These are phyloP conservation scores for Phytomonas sp. DNA, from an alignment of 208 protist genomes.

Conservation along the genomic window DNA sequence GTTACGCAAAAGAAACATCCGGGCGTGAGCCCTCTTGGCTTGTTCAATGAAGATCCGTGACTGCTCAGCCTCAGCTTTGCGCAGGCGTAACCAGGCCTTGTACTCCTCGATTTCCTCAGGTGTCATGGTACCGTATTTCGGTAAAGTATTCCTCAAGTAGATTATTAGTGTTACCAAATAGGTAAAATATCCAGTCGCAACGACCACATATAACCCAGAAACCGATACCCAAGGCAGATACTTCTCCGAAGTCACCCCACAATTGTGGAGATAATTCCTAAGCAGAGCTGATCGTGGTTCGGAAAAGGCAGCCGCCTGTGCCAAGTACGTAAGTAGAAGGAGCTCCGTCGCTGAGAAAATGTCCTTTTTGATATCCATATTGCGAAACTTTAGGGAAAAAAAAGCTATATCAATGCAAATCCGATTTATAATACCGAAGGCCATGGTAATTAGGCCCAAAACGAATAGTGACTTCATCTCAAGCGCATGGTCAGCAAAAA, in stretches of 20 bases:
- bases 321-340: conserved; percentile 38
- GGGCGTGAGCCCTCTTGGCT: conserved; percentile 39
- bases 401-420: conserved; percentile 47
- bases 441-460: conserved; percentile 44
- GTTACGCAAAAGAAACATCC: conserved; percentile 34
- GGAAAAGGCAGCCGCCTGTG: conserved; percentile 29
- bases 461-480: conserved; percentile 25
- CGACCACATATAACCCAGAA: conserved; percentile 47
- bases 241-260: conserved; percentile 22
- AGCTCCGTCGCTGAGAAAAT: conserved; percentile 61
- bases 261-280: conserved; percentile 44
- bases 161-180: conserved; percentile 39
- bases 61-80: conserved; percentile 33
- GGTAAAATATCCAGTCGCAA: conserved; percentile 34
- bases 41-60: conserved; percentile 32
- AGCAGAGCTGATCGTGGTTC: conserved; percentile 27
- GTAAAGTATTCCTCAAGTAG: conserved; percentile 59
- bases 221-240: conserved; percentile 49
- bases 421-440: conserved; percentile 49
- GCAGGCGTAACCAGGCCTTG: conserved; percentile 50
- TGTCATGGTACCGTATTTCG: conserved; percentile 77
- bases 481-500: conserved; percentile 68
- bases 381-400: conserved; percentile 49
- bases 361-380: conserved; percentile 71
- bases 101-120: conserved; percentile 62